Percentiles rank a stretch among this genome's conserved stretches.
Evolutionary conservation across 352 stramenopile species (phyloP).

Genomic region (Globisporangium canariense): DNA sequence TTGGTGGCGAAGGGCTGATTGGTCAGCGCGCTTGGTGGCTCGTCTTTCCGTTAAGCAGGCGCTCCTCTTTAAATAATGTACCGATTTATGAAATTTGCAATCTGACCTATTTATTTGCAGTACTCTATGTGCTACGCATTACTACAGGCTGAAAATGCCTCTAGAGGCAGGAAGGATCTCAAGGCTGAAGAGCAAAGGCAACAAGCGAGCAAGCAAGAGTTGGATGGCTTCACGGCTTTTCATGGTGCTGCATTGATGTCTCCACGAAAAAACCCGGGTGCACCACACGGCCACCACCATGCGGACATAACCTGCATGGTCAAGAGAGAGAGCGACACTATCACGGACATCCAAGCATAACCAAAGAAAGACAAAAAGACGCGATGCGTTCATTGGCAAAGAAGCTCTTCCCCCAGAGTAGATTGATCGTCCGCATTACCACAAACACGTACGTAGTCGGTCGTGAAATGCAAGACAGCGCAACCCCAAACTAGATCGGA

Average conservation of each 20-base stretch:
- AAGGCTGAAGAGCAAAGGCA: too few species aligned
- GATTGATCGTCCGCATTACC: conserved; percentile 20
- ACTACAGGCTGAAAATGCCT: background rate
- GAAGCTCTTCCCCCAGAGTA: conserved; percentile 23
- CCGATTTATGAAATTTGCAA: background rate
- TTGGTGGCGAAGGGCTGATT: conserved; percentile 8
- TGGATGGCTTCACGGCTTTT: background rate
- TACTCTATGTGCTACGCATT: background rate
- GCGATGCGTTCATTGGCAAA: conserved; percentile 22
- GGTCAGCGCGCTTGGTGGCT: background rate
- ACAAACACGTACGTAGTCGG: background rate
- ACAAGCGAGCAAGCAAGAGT: background rate
- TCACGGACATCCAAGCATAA: background rate
- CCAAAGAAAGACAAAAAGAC: background rate
- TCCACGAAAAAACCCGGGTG: too few species aligned
- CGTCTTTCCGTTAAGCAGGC: background rate
- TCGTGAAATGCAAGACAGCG: background rate
- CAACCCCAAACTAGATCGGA: conserved; percentile 11
- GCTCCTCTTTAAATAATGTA: background rate
- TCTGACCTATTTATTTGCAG: background rate
- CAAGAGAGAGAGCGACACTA: background rate
- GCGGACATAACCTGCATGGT: background rate
- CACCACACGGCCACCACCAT: too few species aligned
- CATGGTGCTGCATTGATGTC: background rate
- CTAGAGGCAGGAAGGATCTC: background rate